These are phyloP conservation scores for Cyclanthera cordifolia DNA, from an alignment of 306 rosid species.

Conservation along the genomic window DNA sequence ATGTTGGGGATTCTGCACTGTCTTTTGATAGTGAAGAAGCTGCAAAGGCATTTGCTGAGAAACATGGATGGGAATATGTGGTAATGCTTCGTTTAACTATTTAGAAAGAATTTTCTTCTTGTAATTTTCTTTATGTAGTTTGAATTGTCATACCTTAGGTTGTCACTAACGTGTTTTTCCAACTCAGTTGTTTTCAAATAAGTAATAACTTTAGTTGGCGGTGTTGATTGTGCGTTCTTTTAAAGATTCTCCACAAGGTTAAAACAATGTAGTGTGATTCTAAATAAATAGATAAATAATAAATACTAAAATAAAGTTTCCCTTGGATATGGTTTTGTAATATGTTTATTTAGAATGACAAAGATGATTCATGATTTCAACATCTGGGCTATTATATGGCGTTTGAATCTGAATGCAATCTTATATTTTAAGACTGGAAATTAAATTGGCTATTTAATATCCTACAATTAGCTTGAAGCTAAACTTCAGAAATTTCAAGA, in stretches of 20 bases:
- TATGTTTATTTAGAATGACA: neutral
- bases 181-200: neutral
- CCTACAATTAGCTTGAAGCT: neutral
- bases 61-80: constrained; percentile 89
- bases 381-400: neutral
- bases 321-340: too few species aligned
- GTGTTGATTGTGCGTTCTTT: neutral
- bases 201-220: neutral
- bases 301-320: too few species aligned
- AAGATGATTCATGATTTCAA: neutral
- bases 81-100: too few species aligned
- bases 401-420: neutral
- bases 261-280: too few species aligned
- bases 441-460: neutral
- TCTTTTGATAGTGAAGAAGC: constrained; percentile 78
- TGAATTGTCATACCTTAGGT: too few species aligned
- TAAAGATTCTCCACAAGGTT: neutral
- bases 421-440: neutral
- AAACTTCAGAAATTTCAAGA: neutral
- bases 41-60: constrained; percentile 75
- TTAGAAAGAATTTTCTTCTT: neutral
- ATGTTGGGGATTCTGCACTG: constrained; percentile 82
- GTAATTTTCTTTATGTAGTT: too few species aligned
- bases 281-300: too few species aligned
- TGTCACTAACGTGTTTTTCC: too few species aligned